These are phyloP conservation scores for Singerocomus rubriflavus DNA, from an alignment of 1,284 basidiomycete species.

Conservation along the genomic window DNA sequence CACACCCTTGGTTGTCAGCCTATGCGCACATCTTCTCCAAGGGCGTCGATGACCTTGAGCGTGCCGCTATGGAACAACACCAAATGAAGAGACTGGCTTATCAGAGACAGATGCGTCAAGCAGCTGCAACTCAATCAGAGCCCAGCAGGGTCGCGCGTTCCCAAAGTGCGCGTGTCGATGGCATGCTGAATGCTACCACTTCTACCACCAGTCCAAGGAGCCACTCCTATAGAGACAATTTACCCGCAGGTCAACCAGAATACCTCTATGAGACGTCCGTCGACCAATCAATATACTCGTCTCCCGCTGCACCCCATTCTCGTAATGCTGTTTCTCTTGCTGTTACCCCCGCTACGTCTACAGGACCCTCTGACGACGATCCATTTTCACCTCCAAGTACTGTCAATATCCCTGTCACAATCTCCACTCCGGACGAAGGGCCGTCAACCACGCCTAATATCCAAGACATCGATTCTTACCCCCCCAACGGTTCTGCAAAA, in stretches of 20 bases:
- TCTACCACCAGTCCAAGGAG: conserved; percentile 33
- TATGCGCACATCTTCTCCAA: conserved; percentile 68
- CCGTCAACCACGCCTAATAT: conserved; percentile 28
- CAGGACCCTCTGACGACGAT: conserved; percentile 44
- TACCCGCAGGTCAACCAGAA: conserved; percentile 41
- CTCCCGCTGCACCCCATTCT: conserved; percentile 31
- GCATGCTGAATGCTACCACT: conserved; percentile 31
- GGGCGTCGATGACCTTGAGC: conserved; percentile 77
- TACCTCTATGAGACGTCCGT: conserved; percentile 52
- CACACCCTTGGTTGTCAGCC: conserved; percentile 77
- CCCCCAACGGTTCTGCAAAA: conserved; percentile 22
- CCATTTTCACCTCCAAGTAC: conserved; percentile 44
- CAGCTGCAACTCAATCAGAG: conserved; percentile 35
- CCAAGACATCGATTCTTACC: conserved; percentile 19
- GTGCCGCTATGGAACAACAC: conserved; percentile 79
- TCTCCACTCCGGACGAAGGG: conserved; percentile 31
- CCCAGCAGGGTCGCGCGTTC: conserved; percentile 41
- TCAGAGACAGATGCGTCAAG: conserved; percentile 66
- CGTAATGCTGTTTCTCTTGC: conserved; percentile 45
- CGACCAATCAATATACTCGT: conserved; percentile 43
- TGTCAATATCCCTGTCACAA: conserved; percentile 35
- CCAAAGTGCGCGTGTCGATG: conserved; percentile 45
- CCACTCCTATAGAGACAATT: conserved; percentile 38
- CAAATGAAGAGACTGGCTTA: conserved; percentile 79
- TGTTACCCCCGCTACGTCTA: conserved; percentile 41